Percentiles rank a stretch among this genome's conserved stretches.
Evolutionary conservation across 2,329 filamentous ascomycete species (phyloP).

Genomic region (Fusarium camptoceras): DNA sequence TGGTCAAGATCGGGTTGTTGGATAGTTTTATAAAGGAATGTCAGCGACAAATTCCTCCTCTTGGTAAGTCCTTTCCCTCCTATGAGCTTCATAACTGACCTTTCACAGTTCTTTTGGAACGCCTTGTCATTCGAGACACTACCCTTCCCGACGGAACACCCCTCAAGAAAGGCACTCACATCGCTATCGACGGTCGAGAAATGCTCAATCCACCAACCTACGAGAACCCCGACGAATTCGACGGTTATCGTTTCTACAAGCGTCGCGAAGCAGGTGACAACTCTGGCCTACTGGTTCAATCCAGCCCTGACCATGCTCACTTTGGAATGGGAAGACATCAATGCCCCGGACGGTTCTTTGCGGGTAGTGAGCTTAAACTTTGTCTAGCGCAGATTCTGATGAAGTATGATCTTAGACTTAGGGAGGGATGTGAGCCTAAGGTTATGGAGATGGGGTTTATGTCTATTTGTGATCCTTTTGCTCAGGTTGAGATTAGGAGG

Average conservation of each 20-base stretch:
- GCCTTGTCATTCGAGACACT: background rate
- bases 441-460: background rate
- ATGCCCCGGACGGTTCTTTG: slow-evolving; percentile 2
- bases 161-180: background rate
- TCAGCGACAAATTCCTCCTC: background rate
- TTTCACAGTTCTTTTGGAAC: background rate
- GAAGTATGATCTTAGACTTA: background rate
- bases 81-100: rapidly evolving
- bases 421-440: background rate
- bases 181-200: background rate
- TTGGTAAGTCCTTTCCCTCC: background rate
- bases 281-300: background rate
- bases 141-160: background rate
- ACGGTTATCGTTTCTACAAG: background rate
- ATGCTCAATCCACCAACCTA: background rate
- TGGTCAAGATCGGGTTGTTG: background rate
- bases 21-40: slow-evolving; percentile 6
- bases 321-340: slow-evolving; percentile 5
- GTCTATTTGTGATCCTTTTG: background rate
- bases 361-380: background rate
- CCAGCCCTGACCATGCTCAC: background rate
- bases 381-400: background rate
- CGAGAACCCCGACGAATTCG: background rate
- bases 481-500: background rate
- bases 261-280: background rate